Base-by-base conservation (phyloP, 768 basidiomycete species). In the Calvatia gigantea region DNA sequence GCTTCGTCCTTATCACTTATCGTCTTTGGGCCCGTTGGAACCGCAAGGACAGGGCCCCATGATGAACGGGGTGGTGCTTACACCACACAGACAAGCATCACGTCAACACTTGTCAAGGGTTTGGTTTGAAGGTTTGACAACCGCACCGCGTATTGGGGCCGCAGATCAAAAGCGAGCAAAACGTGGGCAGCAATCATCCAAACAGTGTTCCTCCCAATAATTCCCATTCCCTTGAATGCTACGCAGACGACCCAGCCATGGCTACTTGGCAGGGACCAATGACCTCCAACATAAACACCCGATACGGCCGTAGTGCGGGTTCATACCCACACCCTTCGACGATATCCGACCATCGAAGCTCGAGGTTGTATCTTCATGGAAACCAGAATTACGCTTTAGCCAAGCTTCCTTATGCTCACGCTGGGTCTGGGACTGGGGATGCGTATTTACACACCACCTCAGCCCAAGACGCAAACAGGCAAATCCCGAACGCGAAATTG, bases 11-110 rank as follows among this genome's bases (percentile, higher is more conserved):
- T 42, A 51, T 51, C 50, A 29, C 39, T 51, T 19, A 28, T 38
- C 38, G 25, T 28, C n/a, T 41, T 39, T 51, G 39, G 50, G 50
- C 50, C 19, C 29, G 38, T 39, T 42, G 29, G 39, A 51, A 29
- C 19, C 29, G 6, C 15, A 4, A 7, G n/a, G n/a, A 41, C 14
- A 15, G 17, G 38, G 39, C 50, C 42, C 17, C 39, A 41, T 14
- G 1, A 41, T 39, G 31, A 31, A 33, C n/a, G n/a, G n/a, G 29
- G 31, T 32, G n/a, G 21, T 33, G 19, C 46, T 25, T 32, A 33
- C 46, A 48, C 19, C 46, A 23, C 23, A 23, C 25, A 42, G 41
- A 42, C 41, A 42, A 42, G 19, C 41, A 42, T 42, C 41, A 21
- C 14, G 41, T 12, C 4, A 42, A 42, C 35, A n/a, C 7, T n/a